Base-by-base conservation (phyloP, 257 asterid genomes). In the Fraxinus anomala region DNA sequence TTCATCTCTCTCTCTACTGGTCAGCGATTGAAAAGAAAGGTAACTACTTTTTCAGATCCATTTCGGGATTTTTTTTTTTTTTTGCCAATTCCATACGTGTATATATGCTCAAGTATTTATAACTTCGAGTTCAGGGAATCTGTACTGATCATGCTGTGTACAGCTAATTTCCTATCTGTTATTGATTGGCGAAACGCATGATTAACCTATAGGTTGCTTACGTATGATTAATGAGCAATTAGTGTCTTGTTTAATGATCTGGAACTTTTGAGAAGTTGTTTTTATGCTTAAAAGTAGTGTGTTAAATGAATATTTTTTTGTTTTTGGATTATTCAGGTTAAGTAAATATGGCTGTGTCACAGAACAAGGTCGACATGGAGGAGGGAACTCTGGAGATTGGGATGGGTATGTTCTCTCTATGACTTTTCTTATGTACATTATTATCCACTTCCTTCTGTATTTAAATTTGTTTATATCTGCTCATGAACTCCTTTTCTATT, bases 311-410 rank as follows among this genome's bases (percentile, higher is more conserved):
- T 51, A 0, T 51, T 51, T 6, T 4, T 51, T 51, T 47, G 0
- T 24, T 28, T 78, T 54, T 67, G 70, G 66, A 9, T 47, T 72
- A 67, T 77, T 59, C 77, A 81, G 93, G 86, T 89, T 81, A 47
- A 83, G 73, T 70, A 44, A 75, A 83, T 31, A 93, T 90, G 97
- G 96, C 89, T 40, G 86, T 63, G 80, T 89, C 83, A 34, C 89
- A 88, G 81, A 91, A 90, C 80, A 81, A 83, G 77, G 72, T 82
- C 75, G 91, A 88, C 73, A 68, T 81, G 89, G 96, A 92, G 83
- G 98, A 94, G 80, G 98, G 96, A 85, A 92, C 89, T 63, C 87
- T 94, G 80, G 96, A 94, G 89, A 87, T 94, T 85, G 98, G 98
- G 70, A 94, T 94, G 89, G 98, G 98, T 94, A 87, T 73, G 89